Conservation (phyloP, 257 asterid genomes). For the Anisodus acutangulus region DNA sequence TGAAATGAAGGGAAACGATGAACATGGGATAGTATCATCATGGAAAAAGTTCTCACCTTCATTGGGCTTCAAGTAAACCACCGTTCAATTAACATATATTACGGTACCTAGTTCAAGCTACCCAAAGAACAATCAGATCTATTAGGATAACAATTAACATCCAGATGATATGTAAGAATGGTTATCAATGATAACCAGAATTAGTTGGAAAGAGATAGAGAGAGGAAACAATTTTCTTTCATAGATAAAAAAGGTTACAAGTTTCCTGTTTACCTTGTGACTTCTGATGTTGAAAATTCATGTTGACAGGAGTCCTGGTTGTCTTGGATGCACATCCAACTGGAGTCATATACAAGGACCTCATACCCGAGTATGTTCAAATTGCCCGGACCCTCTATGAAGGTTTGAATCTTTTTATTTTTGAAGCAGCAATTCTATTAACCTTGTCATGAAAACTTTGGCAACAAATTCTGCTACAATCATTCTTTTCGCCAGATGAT, state of each 20-base stretch:
- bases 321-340: slow-evolving; percentile 87
- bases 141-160: slow-evolving; percentile 7
- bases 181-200: background rate
- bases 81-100: background rate
- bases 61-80: background rate
- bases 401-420: slow-evolving; percentile 48
- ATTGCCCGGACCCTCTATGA: slow-evolving; percentile 83
- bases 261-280: background rate
- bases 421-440: slow-evolving; percentile 15
- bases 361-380: slow-evolving; percentile 71
- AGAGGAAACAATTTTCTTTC: background rate
- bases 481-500: slow-evolving; percentile 58
- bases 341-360: slow-evolving; percentile 82
- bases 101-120: background rate
- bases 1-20: background rate
- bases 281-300: background rate
- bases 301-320: slow-evolving; percentile 77
- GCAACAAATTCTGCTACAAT: background rate
- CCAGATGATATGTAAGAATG: background rate
- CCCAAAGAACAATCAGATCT: background rate
- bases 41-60: background rate
- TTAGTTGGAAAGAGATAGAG: background rate
- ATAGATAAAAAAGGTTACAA: background rate
- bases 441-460: slow-evolving; percentile 20
- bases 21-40: background rate